A percentile compares a stretch with the other conserved stretches of the same genome.
Evolutionary conservation across 2,329 filamentous ascomycete species (phyloP).

Genomic region (Torrubiella hemipterigena): DNA sequence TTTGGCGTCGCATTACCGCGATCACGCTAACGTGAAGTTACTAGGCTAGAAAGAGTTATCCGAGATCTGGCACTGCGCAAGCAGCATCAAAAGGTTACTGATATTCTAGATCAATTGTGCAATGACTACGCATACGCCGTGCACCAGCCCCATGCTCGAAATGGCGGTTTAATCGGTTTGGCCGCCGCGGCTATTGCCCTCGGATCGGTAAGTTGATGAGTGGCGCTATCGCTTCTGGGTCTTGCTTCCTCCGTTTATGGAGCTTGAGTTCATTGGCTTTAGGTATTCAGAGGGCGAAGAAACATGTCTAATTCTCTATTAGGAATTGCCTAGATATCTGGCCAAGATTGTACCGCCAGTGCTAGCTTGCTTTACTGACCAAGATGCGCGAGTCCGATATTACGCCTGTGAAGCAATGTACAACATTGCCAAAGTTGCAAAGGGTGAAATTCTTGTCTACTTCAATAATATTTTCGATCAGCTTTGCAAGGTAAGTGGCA

Average conservation of each 20-base stretch:
- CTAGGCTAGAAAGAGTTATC: slow-evolving; percentile 79
- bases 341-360: slow-evolving; percentile 93
- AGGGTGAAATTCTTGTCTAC: slow-evolving; percentile 91
- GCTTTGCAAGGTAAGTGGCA: slow-evolving; percentile 76
- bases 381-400: slow-evolving; percentile 93
- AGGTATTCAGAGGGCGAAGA: slow-evolving; percentile 2
- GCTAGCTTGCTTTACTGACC: slow-evolving; percentile 92
- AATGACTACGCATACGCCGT: slow-evolving; percentile 97
- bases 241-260: neutral
- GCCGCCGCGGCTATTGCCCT: slow-evolving; percentile 93
- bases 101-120: slow-evolving; percentile 89
- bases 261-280: too few species aligned
- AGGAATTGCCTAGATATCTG: slow-evolving; percentile 87
- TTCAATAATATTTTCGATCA: slow-evolving; percentile 99
- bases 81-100: slow-evolving; percentile 70
- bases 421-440: slow-evolving; percentile 98
- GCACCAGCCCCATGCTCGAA: slow-evolving; percentile 90
- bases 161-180: slow-evolving; percentile 89
- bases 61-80: slow-evolving; percentile 67
- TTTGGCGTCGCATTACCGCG: too few species aligned
- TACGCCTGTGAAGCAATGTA: slow-evolving; percentile 99
- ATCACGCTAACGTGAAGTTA: neutral
- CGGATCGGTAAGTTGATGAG: slow-evolving; percentile 76
- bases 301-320: slow-evolving; percentile 6
- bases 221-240: too few species aligned